Conservation (phyloP, 805 yeast species). For the Teunomyces pallodes region DNA sequence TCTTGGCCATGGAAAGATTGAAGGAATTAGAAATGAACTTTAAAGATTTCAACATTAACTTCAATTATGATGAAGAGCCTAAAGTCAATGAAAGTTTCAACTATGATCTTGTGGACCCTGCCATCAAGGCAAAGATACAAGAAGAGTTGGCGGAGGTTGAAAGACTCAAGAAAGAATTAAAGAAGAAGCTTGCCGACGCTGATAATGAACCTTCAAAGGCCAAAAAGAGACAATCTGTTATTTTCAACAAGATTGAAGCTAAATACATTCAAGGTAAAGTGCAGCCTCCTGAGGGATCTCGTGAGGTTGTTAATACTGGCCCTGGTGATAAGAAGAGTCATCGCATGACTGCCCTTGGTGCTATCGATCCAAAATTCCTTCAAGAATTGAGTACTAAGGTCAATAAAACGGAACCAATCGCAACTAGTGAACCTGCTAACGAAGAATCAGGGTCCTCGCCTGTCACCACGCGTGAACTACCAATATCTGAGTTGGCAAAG, state of each 20-base stretch:
- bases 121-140: constrained; percentile 35
- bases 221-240: constrained; percentile 13
- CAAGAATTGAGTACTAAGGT: constrained; percentile 54
- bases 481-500: background rate
- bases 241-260: constrained; percentile 38
- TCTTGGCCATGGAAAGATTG: constrained; percentile 68
- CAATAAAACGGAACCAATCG: constrained; percentile 38
- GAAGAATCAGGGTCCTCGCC: too few species aligned
- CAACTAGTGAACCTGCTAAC: background rate
- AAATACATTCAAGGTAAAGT: constrained; percentile 47
- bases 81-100: constrained; percentile 10
- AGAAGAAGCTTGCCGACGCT: constrained; percentile 32
- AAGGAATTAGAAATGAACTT: constrained; percentile 66
- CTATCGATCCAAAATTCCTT: constrained; percentile 49
- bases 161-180: constrained; percentile 37
- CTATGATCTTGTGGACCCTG: constrained; percentile 28
- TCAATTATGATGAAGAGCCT: constrained; percentile 22
- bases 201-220: constrained; percentile 10
- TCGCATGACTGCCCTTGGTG: constrained; percentile 34
- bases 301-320: constrained; percentile 11
- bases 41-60: constrained; percentile 61
- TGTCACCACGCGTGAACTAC: background rate
- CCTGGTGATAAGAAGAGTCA: constrained; percentile 26
- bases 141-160: constrained; percentile 45
- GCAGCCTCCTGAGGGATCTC: constrained; percentile 10